Conservation (phyloP, 2,329 filamentous ascomycete genomes). For the Teratosphaeria nubilosa region DNA sequence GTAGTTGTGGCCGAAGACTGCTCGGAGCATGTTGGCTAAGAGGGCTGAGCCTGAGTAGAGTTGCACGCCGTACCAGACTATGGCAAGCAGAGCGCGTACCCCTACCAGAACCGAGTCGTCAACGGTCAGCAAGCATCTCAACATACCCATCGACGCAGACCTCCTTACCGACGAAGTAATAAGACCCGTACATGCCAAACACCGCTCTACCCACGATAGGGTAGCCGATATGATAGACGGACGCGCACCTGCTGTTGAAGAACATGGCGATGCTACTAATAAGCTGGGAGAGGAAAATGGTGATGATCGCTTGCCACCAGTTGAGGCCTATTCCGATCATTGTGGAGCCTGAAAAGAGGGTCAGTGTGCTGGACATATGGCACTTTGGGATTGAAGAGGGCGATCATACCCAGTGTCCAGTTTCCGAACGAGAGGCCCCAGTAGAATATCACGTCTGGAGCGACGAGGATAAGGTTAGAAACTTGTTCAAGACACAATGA, state of each 20-base stretch:
- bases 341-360: constrained; percentile 10
- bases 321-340: constrained; percentile 35
- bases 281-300: constrained; percentile 35
- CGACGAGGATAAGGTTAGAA: too few relatives aligned
- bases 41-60: constrained; percentile 16
- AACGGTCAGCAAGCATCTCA: not conserved
- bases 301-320: constrained; percentile 37
- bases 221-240: constrained; percentile 25
- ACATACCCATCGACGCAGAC: not conserved
- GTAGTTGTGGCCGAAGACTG: constrained; percentile 31
- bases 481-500: too few relatives aligned
- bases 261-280: constrained; percentile 35
- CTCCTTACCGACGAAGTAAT: constrained; percentile 5
- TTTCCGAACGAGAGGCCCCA: constrained; percentile 32
- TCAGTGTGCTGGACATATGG: too few relatives aligned
- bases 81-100: not conserved
- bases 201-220: constrained; percentile 30
- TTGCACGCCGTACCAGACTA: constrained; percentile 10
- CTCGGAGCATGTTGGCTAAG: constrained; percentile 18
- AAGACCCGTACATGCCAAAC: constrained; percentile 32
- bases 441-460: constrained; percentile 26
- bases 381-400: too few relatives aligned
- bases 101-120: too few relatives aligned
- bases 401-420: constrained; percentile 27
- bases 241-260: constrained; percentile 35